phyloP scores from a whole-genome alignment of 2,329 filamentous ascomycete species.

The Penicillium sp. region DNA sequence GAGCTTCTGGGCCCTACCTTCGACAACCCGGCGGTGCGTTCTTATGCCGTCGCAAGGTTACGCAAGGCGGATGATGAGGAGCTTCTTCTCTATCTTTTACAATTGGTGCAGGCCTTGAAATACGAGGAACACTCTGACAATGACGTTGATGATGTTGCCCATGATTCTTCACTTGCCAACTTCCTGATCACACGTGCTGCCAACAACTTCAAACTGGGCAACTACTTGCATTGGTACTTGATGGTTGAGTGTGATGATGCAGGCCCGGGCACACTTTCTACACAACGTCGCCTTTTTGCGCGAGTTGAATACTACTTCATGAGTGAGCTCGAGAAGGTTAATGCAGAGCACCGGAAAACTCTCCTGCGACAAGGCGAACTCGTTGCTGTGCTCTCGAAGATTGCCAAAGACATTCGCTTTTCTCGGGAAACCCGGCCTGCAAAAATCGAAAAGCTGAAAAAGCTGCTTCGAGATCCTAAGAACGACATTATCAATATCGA shows the following conservation, averaged over 20 bases:
- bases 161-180: slow-evolving; percentile 80
- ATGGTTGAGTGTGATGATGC: slow-evolving; percentile 94
- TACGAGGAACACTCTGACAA: slow-evolving; percentile 75
- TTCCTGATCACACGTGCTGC: slow-evolving; percentile 89
- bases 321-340: slow-evolving; percentile 75
- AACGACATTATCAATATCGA: slow-evolving; percentile 85
- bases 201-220: slow-evolving; percentile 85
- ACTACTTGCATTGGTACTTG: slow-evolving; percentile 96
- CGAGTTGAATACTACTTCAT: slow-evolving; percentile 97
- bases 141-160: slow-evolving; percentile 60
- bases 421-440: slow-evolving; percentile 74
- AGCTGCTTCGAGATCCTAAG: slow-evolving; percentile 80
- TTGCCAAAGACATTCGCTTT: slow-evolving; percentile 83
- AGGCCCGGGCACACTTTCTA: slow-evolving; percentile 70
- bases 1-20: slow-evolving; percentile 92
- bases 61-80: slow-evolving; percentile 92
- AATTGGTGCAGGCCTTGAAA: slow-evolving; percentile 93
- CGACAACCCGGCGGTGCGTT: slow-evolving; percentile 81
- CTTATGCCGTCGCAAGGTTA: slow-evolving; percentile 88
- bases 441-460: slow-evolving; percentile 83
- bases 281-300: slow-evolving; percentile 81
- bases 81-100: slow-evolving; percentile 83
- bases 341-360: slow-evolving; percentile 70
- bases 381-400: slow-evolving; percentile 80
- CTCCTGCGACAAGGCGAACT: slow-evolving; percentile 87